These are phyloP conservation scores for Lablab purpureus DNA, from an alignment of 306 rosid species.

Conservation along the genomic window DNA sequence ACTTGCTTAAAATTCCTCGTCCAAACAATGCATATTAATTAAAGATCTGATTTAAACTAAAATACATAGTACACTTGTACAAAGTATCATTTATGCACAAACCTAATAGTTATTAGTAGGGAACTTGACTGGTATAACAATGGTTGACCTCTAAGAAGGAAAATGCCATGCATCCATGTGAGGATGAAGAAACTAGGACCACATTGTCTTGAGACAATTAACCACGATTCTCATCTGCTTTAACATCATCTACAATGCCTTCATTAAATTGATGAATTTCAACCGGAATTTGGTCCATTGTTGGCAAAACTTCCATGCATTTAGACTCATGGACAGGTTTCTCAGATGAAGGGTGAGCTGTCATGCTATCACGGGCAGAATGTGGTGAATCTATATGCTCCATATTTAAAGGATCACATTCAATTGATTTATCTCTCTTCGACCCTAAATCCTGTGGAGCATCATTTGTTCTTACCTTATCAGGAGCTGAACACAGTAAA, in stretches of 20 bases:
- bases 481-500: neutral
- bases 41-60: neutral
- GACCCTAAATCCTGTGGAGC: neutral
- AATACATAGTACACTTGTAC: neutral
- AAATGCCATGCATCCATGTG: neutral
- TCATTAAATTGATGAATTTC: neutral
- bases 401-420: neutral
- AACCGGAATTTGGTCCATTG: neutral
- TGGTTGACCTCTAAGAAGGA: neutral
- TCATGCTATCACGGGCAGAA: neutral
- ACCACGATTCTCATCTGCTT: neutral
- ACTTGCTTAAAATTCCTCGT: neutral
- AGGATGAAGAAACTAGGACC: neutral
- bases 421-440: neutral
- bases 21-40: neutral
- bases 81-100: neutral
- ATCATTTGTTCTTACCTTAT: neutral
- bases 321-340: neutral
- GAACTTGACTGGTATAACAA: neutral
- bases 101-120: neutral
- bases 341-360: neutral
- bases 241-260: conserved; percentile 2
- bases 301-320: neutral
- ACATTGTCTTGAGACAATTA: neutral
- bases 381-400: neutral